These are phyloP conservation scores for Carpinus fangiana DNA, from an alignment of 306 rosid genomes.

Conservation along the genomic window DNA sequence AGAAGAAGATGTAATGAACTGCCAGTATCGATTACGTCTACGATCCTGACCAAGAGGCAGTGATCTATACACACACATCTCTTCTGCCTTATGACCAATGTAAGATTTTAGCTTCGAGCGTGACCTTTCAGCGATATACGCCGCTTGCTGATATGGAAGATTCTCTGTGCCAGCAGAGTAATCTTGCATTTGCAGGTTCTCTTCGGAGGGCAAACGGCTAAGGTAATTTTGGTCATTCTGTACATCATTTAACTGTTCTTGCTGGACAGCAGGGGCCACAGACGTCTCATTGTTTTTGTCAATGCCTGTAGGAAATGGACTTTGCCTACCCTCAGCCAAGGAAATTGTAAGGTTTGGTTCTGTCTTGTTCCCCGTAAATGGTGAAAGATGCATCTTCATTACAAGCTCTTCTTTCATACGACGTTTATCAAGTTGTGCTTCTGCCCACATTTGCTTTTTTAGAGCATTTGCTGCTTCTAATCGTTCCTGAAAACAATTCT, in stretches of 20 bases:
- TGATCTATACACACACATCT: constrained; percentile 61
- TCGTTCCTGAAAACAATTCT: constrained; percentile 61
- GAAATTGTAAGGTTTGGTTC: constrained; percentile 37
- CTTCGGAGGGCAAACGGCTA: constrained; percentile 42
- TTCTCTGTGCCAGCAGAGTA: constrained; percentile 42
- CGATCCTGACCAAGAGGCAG: constrained; percentile 85
- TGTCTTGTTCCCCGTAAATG: constrained; percentile 36
- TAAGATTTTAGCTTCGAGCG: constrained; percentile 58
- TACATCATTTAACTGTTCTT: constrained; percentile 34
- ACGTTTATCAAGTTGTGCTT: constrained; percentile 66
- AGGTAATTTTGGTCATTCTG: constrained; percentile 33
- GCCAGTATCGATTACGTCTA: constrained; percentile 78
- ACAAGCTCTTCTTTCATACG: constrained; percentile 57
- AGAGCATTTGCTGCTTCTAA: constrained; percentile 78
- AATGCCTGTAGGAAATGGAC: constrained; percentile 34
- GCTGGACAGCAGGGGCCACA: constrained; percentile 27
- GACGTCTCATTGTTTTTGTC: constrained; percentile 36
- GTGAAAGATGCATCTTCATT: constrained; percentile 36
- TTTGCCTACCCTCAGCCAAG: constrained; percentile 36
- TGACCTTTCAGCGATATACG: constrained; percentile 53
- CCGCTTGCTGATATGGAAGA: constrained; percentile 44
- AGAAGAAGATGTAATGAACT: constrained; percentile 58
- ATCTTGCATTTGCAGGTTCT: constrained; percentile 46
- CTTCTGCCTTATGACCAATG: constrained; percentile 67
- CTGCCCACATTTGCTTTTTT: constrained; percentile 80